phyloP scores from a whole-genome alignment of 2,329 filamentous ascomycete genomes.

The Tolypocladium inflatum region DNA sequence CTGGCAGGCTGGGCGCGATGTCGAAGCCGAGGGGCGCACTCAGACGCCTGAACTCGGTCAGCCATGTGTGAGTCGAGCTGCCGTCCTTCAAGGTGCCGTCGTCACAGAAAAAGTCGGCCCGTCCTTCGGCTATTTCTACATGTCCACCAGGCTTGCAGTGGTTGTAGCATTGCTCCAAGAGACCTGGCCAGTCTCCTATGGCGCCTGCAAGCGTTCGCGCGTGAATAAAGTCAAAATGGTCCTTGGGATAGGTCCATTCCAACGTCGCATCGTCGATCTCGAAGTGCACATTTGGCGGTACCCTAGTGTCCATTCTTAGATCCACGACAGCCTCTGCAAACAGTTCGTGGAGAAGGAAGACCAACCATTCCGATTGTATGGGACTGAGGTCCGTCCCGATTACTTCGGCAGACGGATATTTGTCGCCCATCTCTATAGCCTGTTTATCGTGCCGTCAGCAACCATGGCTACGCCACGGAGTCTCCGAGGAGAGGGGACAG shows the following conservation, averaged over 20 bases:
- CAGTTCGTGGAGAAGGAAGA: background rate
- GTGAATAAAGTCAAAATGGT: constrained; percentile 18
- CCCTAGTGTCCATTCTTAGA: constrained; percentile 3
- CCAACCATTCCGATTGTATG: constrained; percentile 12
- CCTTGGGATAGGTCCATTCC: constrained; percentile 11
- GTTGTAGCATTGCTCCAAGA: constrained; percentile 11
- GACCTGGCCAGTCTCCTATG: constrained; percentile 16
- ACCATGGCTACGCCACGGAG: no score
- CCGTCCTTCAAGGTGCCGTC: constrained; percentile 11
- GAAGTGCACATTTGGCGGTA: constrained; percentile 14
- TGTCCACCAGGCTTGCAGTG: constrained; percentile 8
- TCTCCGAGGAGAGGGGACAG: no score
- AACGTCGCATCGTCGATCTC: constrained; percentile 15
- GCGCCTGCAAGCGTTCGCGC: constrained; percentile 15
- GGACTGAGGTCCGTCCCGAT: constrained; percentile 14
- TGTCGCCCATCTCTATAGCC: constrained; percentile 35
- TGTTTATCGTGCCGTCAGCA: background rate
- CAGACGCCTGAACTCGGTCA: constrained; percentile 11
- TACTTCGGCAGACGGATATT: constrained; percentile 11
- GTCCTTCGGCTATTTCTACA: constrained; percentile 9
- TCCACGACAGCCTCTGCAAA: background rate
- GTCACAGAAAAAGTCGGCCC: constrained; percentile 14
- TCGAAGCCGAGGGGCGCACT: constrained; percentile 12
- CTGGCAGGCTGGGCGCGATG: constrained; percentile 8
- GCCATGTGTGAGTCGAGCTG: constrained; percentile 11